These are phyloP conservation scores for Abrus pulchellus DNA, from an alignment of 306 rosid species.

Conservation along the genomic window DNA sequence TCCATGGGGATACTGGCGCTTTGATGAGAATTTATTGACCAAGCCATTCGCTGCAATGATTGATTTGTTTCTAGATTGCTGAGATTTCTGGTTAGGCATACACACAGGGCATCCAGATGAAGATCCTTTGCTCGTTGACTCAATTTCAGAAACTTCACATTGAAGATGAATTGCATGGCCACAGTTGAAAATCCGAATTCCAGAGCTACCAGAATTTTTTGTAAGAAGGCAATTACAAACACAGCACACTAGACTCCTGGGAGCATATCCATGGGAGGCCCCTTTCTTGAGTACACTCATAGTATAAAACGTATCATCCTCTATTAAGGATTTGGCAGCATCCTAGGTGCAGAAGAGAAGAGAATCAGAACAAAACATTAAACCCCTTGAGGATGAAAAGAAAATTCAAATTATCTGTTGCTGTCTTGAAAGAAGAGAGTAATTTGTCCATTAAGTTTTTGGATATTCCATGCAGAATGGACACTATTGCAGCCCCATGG, in stretches of 20 bases:
- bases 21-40: conserved; percentile 61
- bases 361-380: conserved; percentile 31
- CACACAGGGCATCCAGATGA: conserved; percentile 92
- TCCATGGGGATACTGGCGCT: conserved; percentile 66
- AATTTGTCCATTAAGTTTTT: conserved; percentile 9
- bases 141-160: conserved; percentile 79
- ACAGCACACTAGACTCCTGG: conserved; percentile 73
- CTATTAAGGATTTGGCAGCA: conserved; percentile 93
- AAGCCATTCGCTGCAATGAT: conserved; percentile 65
- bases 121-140: conserved; percentile 58
- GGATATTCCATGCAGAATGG: conserved; percentile 21
- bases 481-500: conserved; percentile 9
- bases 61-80: conserved; percentile 73
- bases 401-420: conserved; percentile 15
- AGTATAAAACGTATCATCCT: conserved; percentile 92
- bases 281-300: conserved; percentile 96
- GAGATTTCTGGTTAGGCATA: conserved; percentile 74
- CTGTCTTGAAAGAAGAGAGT: conserved; percentile 19
- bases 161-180: conserved; percentile 95
- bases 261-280: conserved; percentile 94
- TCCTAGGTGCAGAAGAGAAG: conserved; percentile 60
- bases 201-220: conserved; percentile 67
- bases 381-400: conserved; percentile 21
- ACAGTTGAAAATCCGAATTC: conserved; percentile 86
- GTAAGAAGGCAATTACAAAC: conserved; percentile 77